These are phyloP conservation scores for Herpetomonas samuelpessoai DNA, from an alignment of 208 protist species.

Conservation along the genomic window DNA sequence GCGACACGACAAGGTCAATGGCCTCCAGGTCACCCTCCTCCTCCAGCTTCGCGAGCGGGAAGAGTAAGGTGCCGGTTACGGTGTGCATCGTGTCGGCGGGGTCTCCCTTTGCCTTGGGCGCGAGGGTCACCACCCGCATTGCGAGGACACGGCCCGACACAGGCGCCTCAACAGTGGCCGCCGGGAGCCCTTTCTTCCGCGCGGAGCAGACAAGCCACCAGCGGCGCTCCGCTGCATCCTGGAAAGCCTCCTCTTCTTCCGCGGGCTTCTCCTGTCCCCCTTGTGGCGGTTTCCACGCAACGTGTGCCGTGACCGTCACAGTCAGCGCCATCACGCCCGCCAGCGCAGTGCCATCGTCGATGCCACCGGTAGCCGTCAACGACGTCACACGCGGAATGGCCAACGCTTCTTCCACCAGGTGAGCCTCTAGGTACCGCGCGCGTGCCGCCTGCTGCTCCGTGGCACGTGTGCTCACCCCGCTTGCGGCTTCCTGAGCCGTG, in stretches of 20 bases:
- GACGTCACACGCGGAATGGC: neutral
- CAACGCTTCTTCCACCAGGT: neutral
- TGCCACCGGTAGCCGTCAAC: neutral
- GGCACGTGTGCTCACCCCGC: neutral
- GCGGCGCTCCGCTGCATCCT: neutral
- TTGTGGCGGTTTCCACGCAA: too few species aligned
- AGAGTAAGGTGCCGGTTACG: neutral
- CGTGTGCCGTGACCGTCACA: neutral
- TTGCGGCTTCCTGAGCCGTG: too few species aligned
- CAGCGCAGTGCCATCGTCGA: constrained; percentile 4
- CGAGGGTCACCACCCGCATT: neutral
- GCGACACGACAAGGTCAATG: constrained; percentile 16
- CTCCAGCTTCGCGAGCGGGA: constrained; percentile 23
- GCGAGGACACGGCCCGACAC: neutral
- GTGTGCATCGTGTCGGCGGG: neutral
- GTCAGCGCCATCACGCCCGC: neutral
- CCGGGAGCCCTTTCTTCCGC: neutral
- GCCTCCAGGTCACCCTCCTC: constrained; percentile 33
- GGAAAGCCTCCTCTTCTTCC: neutral
- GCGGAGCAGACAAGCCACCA: constrained; percentile 1
- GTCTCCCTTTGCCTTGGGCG: too few species aligned
- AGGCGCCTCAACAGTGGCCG: too few species aligned
- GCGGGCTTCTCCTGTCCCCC: neutral
- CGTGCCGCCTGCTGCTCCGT: neutral
- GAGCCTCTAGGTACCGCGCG: neutral